A percentile compares a stretch with the other conserved stretches of the same genome.
Conservation (phyloP, 2,329 filamentous ascomycete genomes). For the Trichothecium sympodiale region DNA sequence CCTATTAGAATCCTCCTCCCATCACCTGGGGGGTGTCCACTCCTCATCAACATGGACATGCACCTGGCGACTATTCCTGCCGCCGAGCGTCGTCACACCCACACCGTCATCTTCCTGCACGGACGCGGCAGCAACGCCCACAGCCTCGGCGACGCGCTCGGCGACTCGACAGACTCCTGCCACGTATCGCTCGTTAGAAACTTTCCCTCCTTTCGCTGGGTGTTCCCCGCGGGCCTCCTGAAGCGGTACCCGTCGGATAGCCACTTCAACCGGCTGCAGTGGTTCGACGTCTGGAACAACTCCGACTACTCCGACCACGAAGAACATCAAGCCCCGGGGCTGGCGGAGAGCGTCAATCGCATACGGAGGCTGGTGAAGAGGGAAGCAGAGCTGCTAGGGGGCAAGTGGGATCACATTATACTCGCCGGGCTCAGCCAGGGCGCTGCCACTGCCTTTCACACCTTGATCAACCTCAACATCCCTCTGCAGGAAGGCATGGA, state of each 20-base stretch:
- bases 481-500: conserved; percentile 5
- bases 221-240: conserved; percentile 33
- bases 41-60: no score
- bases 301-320: conserved; percentile 27
- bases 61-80: not conserved
- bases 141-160: conserved; percentile 20
- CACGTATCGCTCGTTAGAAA: conserved; percentile 21
- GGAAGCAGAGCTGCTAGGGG: conserved; percentile 24
- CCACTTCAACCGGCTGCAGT: conserved; percentile 22
- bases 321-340: conserved; percentile 27
- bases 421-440: conserved; percentile 36
- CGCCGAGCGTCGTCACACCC: conserved; percentile 16
- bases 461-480: conserved; percentile 22
- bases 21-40: no score
- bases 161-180: conserved; percentile 17
- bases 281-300: conserved; percentile 40
- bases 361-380: conserved; percentile 19
- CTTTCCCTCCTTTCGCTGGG: conserved; percentile 36
- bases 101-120: conserved; percentile 34
- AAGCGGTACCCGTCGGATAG: conserved; percentile 11
- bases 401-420: conserved; percentile 25
- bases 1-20: no score
- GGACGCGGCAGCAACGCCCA: conserved; percentile 28
- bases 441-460: conserved; percentile 26
- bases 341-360: conserved; percentile 23